phyloP scores from a whole-genome alignment of 2,329 filamentous ascomycete species.

The Escovopsis weberi region DNA sequence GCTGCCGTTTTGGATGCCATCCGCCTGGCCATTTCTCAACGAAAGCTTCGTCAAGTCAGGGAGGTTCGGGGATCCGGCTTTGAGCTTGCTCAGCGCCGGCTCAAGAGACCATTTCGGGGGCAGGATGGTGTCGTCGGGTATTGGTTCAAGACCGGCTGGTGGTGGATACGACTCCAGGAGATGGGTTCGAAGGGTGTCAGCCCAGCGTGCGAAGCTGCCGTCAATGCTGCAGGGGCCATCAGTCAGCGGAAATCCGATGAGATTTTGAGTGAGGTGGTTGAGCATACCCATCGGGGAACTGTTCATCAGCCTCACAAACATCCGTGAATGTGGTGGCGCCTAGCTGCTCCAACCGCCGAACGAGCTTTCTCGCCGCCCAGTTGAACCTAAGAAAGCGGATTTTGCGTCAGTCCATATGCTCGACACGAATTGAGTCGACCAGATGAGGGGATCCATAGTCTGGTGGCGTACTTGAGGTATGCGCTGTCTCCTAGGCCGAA shows the following conservation, averaged over 20 bases:
- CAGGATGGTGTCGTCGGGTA: conserved; percentile 59
- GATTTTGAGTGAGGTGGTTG: too few species aligned
- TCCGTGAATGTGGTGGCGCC: conserved; percentile 65
- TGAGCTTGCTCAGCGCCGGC: conserved; percentile 10
- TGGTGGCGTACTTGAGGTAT: conserved; percentile 59
- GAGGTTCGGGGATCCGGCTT: neutral
- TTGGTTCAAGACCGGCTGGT: conserved; percentile 48
- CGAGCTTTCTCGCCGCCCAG: conserved; percentile 78
- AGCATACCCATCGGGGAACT: conserved; percentile 75
- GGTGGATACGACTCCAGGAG: conserved; percentile 57
- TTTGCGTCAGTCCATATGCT: neutral
- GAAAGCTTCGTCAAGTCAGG: neutral
- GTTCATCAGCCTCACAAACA: conserved; percentile 79
- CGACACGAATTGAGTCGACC: too few species aligned
- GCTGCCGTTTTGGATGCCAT: neutral
- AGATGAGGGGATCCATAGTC: too few species aligned
- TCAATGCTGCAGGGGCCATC: conserved; percentile 46
- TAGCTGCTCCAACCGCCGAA: conserved; percentile 70
- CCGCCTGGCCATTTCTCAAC: conserved; percentile 6
- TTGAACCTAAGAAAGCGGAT: conserved; percentile 51
- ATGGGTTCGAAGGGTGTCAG: conserved; percentile 47
- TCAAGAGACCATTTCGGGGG: conserved; percentile 49
- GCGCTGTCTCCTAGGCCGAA: conserved; percentile 93
- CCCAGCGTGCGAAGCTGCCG: conserved; percentile 69
- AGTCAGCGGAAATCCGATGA: too few species aligned